Base-by-base conservation (phyloP, 148 eudicot genomes). In the Rhododendron griersonianum region DNA sequence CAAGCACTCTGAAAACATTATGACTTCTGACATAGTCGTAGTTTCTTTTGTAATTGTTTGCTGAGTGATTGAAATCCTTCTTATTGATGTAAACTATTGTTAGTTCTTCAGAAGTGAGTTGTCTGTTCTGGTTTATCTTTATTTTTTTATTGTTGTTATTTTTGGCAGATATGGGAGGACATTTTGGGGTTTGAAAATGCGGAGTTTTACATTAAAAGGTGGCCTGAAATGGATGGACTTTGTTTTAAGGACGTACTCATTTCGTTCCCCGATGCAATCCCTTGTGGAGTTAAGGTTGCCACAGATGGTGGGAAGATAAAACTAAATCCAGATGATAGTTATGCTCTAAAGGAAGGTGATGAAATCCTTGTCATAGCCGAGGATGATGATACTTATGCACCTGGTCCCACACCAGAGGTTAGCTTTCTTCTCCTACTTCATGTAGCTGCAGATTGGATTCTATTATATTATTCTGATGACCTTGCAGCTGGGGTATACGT, bases 121-220 rank as follows among this genome's bases (percentile, higher is more conserved):
- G 35, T 23, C 30, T 75, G 37, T 16, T 77, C 39, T 76, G 41
- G 57, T 57, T 53, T 44, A 25, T 71, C 81, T 10, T 86, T 35
- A 47, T 21, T 84, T 21, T 67, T 44, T 25, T 69, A 10, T 30
- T 33, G 76, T 73, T 15, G 16, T 67, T 55, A 53, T 41, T 63
- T 77, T 78, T 87, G 82, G 86, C 92, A 95, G 99, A 94, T 96
- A 91, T 96, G 96, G 99, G 99, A 96, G 89, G 95, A 96, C 83
- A 92, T 96, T 35, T 90, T 96, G 90, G 98, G 99, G 76, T 96
- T 96, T 88, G 99, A 96, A 89, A 96, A 96, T 92, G 98, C 96
- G 48, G 99, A 96, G 84, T 96, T 96, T 87, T 95, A 96, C 91
- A 90, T 96, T 82, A 94, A 95, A 92, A 95, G 98, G 88, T 96